Conservation (phyloP, 169 alveolate species). For the Cryptosporidium muris region DNA sequence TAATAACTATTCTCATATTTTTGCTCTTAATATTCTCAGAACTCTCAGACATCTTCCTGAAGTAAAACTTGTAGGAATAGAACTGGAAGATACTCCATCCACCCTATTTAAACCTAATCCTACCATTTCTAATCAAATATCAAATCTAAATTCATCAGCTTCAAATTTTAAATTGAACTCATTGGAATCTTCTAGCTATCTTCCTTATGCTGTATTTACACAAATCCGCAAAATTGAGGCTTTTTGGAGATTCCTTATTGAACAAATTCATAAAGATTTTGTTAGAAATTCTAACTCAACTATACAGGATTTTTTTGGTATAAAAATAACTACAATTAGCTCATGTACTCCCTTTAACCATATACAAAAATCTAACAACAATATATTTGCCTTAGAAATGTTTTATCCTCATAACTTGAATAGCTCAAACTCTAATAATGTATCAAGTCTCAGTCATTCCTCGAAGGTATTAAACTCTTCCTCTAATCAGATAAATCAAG, state of each 20-base stretch:
- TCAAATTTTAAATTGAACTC: background rate
- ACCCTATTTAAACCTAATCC: background rate
- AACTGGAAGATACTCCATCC: constrained; percentile 17
- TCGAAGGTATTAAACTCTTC: background rate
- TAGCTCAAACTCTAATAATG: no score
- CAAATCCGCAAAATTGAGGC: constrained; percentile 40
- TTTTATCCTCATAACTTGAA: background rate
- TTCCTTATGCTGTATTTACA: constrained; percentile 14
- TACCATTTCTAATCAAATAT: background rate
- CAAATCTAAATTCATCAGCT: background rate
- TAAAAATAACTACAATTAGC: constrained; percentile 45
- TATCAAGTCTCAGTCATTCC: no score
- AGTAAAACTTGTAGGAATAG: constrained; percentile 38
- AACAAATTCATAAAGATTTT: constrained; percentile 5
- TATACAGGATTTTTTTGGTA: constrained; percentile 13
- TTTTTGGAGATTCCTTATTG: constrained; percentile 41
- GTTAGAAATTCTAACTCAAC: background rate
- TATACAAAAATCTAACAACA: constrained; percentile 10
- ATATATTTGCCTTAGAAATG: background rate
- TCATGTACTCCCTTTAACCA: constrained; percentile 33
- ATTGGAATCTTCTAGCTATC: background rate
- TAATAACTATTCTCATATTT: constrained; percentile 5
- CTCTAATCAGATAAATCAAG: background rate
- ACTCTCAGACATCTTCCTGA: constrained; percentile 63
- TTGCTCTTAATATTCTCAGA: constrained; percentile 33